These are phyloP conservation scores for Cyclostephanos invisitatus DNA, from an alignment of 108 stramenopile species.

Conservation along the genomic window DNA sequence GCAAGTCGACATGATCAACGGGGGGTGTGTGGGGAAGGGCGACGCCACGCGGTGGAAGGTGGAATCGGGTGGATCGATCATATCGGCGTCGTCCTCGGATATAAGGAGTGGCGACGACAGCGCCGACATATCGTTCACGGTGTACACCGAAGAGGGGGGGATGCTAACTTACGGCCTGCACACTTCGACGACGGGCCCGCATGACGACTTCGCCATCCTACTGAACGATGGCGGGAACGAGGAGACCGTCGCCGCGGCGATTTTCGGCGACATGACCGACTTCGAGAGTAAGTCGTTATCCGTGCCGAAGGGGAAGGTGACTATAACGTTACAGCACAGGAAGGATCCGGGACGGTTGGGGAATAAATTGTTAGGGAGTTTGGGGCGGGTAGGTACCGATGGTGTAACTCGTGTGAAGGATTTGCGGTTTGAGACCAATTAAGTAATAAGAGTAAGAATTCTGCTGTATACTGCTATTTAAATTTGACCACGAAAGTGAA, in stretches of 20 bases:
- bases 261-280: constrained; percentile 29
- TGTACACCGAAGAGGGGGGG: constrained; percentile 29
- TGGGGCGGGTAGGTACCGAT: constrained; percentile 22
- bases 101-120: constrained; percentile 2
- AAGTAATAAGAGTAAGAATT: too few species aligned
- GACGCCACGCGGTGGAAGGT: constrained; percentile 9
- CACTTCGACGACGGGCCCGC: constrained; percentile 38
- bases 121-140: constrained; percentile 29
- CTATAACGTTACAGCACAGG: constrained; percentile 32
- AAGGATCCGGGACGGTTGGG: constrained; percentile 46
- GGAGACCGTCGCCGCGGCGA: constrained; percentile 3
- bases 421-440: not conserved
- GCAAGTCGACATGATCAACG: constrained; percentile 20
- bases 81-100: constrained; percentile 20
- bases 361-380: constrained; percentile 8
- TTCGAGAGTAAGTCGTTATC: constrained; percentile 17
- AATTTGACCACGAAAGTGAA: too few species aligned
- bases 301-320: constrained; percentile 36
- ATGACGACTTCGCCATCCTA: constrained; percentile 44
- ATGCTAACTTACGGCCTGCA: constrained; percentile 28
- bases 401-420: constrained; percentile 13
- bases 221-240: constrained; percentile 11
- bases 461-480: too few species aligned
- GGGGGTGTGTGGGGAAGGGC: not conserved
- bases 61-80: constrained; percentile 12